Base-by-base conservation (phyloP, 306 rosid species). In the Castanea crenata region DNA sequence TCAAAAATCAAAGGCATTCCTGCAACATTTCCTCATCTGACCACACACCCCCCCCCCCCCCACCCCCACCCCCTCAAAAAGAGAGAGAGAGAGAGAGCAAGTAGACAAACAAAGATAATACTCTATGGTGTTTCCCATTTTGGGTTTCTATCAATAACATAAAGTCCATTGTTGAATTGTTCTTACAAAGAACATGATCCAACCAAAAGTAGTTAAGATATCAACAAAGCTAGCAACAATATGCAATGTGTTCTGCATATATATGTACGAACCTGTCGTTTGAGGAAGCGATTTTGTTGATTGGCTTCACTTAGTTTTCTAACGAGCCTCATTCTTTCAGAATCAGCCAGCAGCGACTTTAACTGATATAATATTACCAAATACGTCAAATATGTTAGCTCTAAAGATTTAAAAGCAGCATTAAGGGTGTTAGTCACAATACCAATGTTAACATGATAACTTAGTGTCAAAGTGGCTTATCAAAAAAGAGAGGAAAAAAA, bases 281-380 rank as follows among this genome's bases (percentile, higher is more conserved):
- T 95, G 81, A 95, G 96, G 80, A 91, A 87, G 74, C 99, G 88
- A 64, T 91, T 93, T 41, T 95, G 98, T 80, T 90, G 94, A 84
- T 95, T 95, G 74, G 99, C 97, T 80, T 95, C 97, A 83, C 98
- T 95, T 73, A 95, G 93, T 83, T 93, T 95, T 80, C 78, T 91
- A 2, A 86, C 58, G 41, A 95, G 92, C 78, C 83, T 88, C 18
- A 71, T 80, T 83, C 99, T 90, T 76, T 93, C 89, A 41, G 87
- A 79, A 86, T 95, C 96, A 78, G 90, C 92, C 67, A 93, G 86
- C 78, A 92, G 82, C 54, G 91, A 75, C 74, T 61, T 80, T 78
- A 95, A 79, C 98, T 95, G 92, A 57, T 32, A 34, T 23, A 75
- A 55, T 55, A 46, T 73, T 52, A 76, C 18, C 78, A 29, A 69